These are phyloP conservation scores for Kwoniella bestiolae DNA, from an alignment of 768 basidiomycete genomes.

Conservation along the genomic window DNA sequence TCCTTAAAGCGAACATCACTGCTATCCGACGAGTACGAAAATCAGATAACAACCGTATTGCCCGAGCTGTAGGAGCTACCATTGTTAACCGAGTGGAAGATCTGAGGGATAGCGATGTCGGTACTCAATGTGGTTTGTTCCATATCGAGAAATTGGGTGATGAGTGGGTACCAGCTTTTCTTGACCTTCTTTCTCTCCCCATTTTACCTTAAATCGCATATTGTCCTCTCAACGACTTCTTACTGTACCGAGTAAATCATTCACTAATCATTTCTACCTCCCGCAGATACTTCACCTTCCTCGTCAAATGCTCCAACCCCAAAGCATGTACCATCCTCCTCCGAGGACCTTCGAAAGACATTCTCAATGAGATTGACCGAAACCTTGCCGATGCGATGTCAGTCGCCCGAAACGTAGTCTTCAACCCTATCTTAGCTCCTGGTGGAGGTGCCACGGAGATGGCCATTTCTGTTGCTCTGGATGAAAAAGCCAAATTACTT, in stretches of 20 bases:
- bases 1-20: conserved; percentile 85
- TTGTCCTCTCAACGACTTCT: too few species aligned
- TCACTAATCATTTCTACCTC: too few species aligned
- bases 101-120: conserved; percentile 86
- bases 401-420: conserved; percentile 94
- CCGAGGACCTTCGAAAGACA: conserved; percentile 96
- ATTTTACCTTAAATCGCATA: neutral
- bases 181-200: neutral
- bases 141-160: conserved; percentile 96
- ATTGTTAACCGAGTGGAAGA: conserved; percentile 98
- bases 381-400: conserved; percentile 98
- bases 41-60: conserved; percentile 98
- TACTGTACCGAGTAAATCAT: too few species aligned
- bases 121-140: conserved; percentile 93
- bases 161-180: conserved; percentile 63
- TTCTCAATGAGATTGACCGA: conserved; percentile 95
- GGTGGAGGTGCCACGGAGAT: conserved; percentile 98
- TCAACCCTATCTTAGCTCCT: conserved; percentile 90
- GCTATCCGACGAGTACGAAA: conserved; percentile 96
- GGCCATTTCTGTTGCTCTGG: conserved; percentile 86
- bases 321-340: conserved; percentile 98
- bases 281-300: conserved; percentile 92
- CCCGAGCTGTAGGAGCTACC: conserved; percentile 90
- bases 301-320: conserved; percentile 84
- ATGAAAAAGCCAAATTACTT: conserved; percentile 71